Evolutionary conservation across 2,329 filamentous ascomycete genomes (phyloP), one percentile per base, ranked within the genome.

Genomic region (Fusarium sp.): DNA sequence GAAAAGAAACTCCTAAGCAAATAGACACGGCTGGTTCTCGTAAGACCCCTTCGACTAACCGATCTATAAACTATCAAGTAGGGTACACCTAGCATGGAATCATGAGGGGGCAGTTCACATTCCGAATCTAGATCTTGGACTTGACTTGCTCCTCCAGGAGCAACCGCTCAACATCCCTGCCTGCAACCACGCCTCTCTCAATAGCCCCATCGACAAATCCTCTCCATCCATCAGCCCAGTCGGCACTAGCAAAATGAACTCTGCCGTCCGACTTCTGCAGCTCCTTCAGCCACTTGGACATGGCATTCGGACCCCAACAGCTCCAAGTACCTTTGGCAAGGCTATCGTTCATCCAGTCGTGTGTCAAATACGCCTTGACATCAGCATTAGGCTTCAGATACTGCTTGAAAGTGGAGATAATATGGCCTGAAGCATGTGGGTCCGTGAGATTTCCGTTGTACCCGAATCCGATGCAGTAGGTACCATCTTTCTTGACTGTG

Each of bases 171-270:
- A 73, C 52, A 14, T 68, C 7, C 6, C 56, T 20, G 10, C 60
- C 54, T 7, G 35, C 66, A 6, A 31, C 50, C 3, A 63, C 31
- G 1, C 75, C 75, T 14, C 50, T 65, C 16, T 79, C 74, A n/a
- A 79, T 71, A 0, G 77, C 75, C 10, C 77, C 77, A 29, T 79
- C 77, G 29, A 79, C 27, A 4, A 76, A 79, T 0, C 77, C 77
- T 4, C 77, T 61, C 77, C 77, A 78, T 0, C 77, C 77, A 42
- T 73, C 18, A 2, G 77, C 74, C 62, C 74, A 77, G n/a, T 78
- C 77, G 0, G 60, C 70, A 7, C 74, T 76, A 1, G 77, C 77
- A 36, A 79, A 76, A 4, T 65, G 25, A 2, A 77, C 60, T 13
- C 69, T 64, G 0, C 76, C 73, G 35, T 78, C 63, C 0, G 66